Conservation (phyloP, 1,139 yeast genomes). For the Yamadazyma dushanensis region DNA sequence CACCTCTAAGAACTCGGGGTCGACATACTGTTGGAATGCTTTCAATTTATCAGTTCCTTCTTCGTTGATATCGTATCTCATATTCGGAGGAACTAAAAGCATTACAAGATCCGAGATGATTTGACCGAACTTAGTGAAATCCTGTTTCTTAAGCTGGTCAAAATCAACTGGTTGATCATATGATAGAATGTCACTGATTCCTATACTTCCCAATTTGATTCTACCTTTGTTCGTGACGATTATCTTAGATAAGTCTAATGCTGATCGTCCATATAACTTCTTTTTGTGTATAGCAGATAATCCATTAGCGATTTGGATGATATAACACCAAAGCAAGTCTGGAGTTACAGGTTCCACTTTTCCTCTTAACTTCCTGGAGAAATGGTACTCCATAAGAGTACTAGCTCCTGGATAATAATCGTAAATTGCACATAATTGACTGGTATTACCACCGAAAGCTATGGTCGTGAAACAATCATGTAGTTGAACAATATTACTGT, state of each 20-base stretch:
- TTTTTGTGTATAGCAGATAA: slow-evolving; percentile 60
- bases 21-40: slow-evolving; percentile 17
- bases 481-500: slow-evolving; percentile 63
- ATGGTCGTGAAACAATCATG: slow-evolving; percentile 86
- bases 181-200: slow-evolving; percentile 66
- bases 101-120: slow-evolving; percentile 58
- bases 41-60: slow-evolving; percentile 18
- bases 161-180: slow-evolving; percentile 24
- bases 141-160: slow-evolving; percentile 46
- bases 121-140: slow-evolving; percentile 56
- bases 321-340: slow-evolving; percentile 69
- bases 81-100: slow-evolving; percentile 35
- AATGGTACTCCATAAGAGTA: slow-evolving; percentile 35
- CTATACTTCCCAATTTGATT: slow-evolving; percentile 70
- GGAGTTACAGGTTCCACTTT: slow-evolving; percentile 56
- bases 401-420: slow-evolving; percentile 44
- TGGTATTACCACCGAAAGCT: slow-evolving; percentile 69
- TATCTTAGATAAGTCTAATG: slow-evolving; percentile 65
- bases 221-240: slow-evolving; percentile 72
- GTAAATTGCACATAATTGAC: slow-evolving; percentile 44
- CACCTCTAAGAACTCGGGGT: slow-evolving; percentile 25
- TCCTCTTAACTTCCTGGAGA: slow-evolving; percentile 31
- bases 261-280: slow-evolving; percentile 61
- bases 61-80: slow-evolving; percentile 18
- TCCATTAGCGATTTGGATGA: slow-evolving; percentile 73